Evolutionary conservation across 768 basidiomycete species (phyloP).

Genomic region (Royoungia palumana): DNA sequence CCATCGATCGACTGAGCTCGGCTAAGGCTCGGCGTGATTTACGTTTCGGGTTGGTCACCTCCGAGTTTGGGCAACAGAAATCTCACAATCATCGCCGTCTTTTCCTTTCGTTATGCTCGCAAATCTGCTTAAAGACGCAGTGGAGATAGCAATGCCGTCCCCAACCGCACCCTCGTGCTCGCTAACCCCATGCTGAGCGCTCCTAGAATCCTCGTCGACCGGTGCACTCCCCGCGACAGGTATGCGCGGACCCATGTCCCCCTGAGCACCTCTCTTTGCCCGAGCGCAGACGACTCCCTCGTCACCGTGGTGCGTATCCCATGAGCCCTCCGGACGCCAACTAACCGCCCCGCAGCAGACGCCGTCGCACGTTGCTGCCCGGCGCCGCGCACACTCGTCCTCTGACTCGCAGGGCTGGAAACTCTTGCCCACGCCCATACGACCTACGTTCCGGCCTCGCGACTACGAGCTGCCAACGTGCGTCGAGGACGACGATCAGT

Average conservation of each 20-base stretch:
- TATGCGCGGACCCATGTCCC: constrained; percentile 31
- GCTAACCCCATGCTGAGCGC: constrained; percentile 15
- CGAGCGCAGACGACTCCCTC: constrained; percentile 29
- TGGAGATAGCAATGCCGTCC: background rate
- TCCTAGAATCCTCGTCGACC: constrained; percentile 31
- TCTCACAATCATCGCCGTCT: constrained; percentile 16
- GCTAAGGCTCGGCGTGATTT: constrained; percentile 19
- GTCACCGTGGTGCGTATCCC: constrained; percentile 12
- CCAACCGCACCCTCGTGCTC: background rate
- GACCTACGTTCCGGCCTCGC: constrained; percentile 34
- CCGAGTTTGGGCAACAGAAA: background rate
- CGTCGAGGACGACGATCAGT: constrained; percentile 26
- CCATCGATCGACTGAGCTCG: constrained; percentile 11
- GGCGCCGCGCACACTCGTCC: constrained; percentile 32
- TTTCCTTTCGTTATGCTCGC: constrained; percentile 12
- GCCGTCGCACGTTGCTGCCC: constrained; percentile 7
- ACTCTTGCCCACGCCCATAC: constrained; percentile 31
- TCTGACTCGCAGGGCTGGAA: constrained; percentile 34
- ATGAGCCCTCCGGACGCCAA: background rate
- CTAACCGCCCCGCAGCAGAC: constrained; percentile 16
- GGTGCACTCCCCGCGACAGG: constrained; percentile 34
- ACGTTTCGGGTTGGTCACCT: constrained; percentile 19
- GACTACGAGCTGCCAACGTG: constrained; percentile 30
- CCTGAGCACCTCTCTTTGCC: constrained; percentile 24
- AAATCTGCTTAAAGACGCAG: constrained; percentile 22